Conservation (phyloP, 441 rosid species). For the Omphalea diandra region DNA sequence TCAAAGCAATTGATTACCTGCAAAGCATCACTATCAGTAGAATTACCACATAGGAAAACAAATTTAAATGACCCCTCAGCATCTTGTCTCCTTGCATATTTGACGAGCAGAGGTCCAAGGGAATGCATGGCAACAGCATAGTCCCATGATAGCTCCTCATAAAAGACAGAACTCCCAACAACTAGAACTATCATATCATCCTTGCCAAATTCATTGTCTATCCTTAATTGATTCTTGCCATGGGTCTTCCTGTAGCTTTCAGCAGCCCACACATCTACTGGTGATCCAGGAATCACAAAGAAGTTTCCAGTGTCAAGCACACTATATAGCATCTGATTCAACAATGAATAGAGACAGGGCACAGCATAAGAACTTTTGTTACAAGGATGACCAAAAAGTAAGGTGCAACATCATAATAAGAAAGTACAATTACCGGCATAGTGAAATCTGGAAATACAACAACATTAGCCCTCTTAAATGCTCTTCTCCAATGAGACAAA, state of each 20-base stretch:
- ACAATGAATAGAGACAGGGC: slow-evolving; percentile 32
- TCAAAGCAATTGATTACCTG: slow-evolving; percentile 54
- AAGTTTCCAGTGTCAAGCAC: slow-evolving; percentile 96
- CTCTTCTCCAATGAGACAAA: slow-evolving; percentile 68
- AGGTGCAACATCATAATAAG: slow-evolving; percentile 6
- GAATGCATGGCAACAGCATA: slow-evolving; percentile 79
- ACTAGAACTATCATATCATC: slow-evolving; percentile 79
- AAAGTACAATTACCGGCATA: slow-evolving; percentile 68
- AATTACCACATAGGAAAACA: slow-evolving; percentile 82
- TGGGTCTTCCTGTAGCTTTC: slow-evolving; percentile 65
- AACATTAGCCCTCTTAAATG: slow-evolving; percentile 72
- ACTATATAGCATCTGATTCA: slow-evolving; percentile 89
- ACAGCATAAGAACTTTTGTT: slow-evolving; percentile 26
- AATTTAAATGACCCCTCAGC: slow-evolving; percentile 62
- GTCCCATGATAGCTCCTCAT: slow-evolving; percentile 82
- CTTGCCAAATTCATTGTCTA: slow-evolving; percentile 49
- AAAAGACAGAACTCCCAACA: slow-evolving; percentile 86
- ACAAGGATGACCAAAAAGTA: slow-evolving; percentile 13
- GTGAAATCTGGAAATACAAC: slow-evolving; percentile 81
- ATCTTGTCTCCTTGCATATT: slow-evolving; percentile 72
- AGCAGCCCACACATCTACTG: slow-evolving; percentile 90
- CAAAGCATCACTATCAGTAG: slow-evolving; percentile 70
- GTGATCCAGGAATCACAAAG: slow-evolving; percentile 93
- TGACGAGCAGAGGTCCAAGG: slow-evolving; percentile 72
- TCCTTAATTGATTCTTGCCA: slow-evolving; percentile 61